Base-by-base conservation (phyloP, 192 early-diverging fungal genomes). In the Coemansia reversa region DNA sequence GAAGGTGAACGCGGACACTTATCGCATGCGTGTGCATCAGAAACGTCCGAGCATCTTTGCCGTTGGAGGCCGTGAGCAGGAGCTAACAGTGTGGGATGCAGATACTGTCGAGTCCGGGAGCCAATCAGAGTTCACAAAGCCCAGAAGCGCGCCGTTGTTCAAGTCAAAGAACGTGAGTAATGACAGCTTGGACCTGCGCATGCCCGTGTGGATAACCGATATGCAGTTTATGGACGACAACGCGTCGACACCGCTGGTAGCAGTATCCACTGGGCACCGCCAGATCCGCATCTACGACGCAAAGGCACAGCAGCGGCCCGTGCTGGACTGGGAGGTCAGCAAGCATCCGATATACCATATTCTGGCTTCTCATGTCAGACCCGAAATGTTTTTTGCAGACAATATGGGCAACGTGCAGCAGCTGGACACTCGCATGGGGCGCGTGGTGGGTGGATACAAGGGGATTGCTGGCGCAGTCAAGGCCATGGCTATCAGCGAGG, bases 271-370 rank as follows among this genome's bases (percentile, higher is more conserved):
- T 0, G 86, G 88, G 50, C 70, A 89, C 69, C 77, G 84, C 58
- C 89, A 91, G 79, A 89, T 94, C 62, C 85, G 95, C 50, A 70
- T 94, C n/a, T 97, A 97, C 72, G 90, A 97, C 66, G 84, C 83
- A 3, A 87, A 82, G 67, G 75, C 74, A 7, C 84, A 84, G 8
- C 76, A 86, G 58, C 83, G 92, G 64, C 94, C 95, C 0, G 78
- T 88, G 7, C 70, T 89, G 4, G 79, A 87, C 72, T 83, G 86
- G 55, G 82, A 83, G 39, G 74, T 92, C 23, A 89, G 91, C 22
- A 82, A 86, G 30, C 83, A 87, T 66, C 93, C 92, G 4, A 82
- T 95, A 14, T 83, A 76, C 27, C 79, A 57, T 55, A 67, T 68
- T 18, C 79, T 70, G 35, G 70, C 53, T 47, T 86, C 49, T 79